Base-by-base conservation (phyloP, 805 yeast species). In the Candida ascalaphidarum region DNA sequence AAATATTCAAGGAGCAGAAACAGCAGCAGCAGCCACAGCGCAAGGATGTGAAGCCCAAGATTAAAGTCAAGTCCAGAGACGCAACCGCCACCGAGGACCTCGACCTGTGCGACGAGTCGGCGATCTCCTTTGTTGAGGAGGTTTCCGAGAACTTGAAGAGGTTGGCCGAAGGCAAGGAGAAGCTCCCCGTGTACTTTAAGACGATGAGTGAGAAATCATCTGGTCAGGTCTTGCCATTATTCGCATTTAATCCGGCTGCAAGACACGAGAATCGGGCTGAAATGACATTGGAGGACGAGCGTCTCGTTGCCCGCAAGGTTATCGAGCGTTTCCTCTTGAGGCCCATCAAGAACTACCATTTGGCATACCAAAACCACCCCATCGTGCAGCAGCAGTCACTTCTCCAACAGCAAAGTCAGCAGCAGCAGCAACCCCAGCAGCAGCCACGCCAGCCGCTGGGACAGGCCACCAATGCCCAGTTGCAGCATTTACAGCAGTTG, bases 121-220 rank as follows among this genome's bases (percentile, higher is more conserved):
- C 76, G 4, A 51, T 58, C 4, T 52, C 56, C 29, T 69, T 71
- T 34, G 52, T 72, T 34, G 75, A 70, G 26, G 65, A 66, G 21
- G 60, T 71, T 14, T 47, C 71, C 17, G 57, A 60, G 15, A 47
- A 55, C 16, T 54, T 75, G 37, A 58, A 44, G 44, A 52, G 39
- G 13, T 52, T 55, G 40, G 52, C 57, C 15, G 58, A 48, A 27
- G 51, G 50, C 23, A 53, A 46, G 28, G 62, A 61, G 32, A 52
- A 59, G 28, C 53, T 74, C 35, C 56, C 59, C 28, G 53, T 61
- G 19, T 52, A 50, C 25, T 60, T 62, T 34, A 45, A 44, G 28
- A 62, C 42, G 43, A 55, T 27, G 53, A 52, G 27, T 7, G 39
- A 38, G 14, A 25, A 28, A 8, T 26, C 33, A 7, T 21, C 39